Conservation (phyloP, 2,329 filamentous ascomycete species). For the Incumbomyces delicatus region DNA sequence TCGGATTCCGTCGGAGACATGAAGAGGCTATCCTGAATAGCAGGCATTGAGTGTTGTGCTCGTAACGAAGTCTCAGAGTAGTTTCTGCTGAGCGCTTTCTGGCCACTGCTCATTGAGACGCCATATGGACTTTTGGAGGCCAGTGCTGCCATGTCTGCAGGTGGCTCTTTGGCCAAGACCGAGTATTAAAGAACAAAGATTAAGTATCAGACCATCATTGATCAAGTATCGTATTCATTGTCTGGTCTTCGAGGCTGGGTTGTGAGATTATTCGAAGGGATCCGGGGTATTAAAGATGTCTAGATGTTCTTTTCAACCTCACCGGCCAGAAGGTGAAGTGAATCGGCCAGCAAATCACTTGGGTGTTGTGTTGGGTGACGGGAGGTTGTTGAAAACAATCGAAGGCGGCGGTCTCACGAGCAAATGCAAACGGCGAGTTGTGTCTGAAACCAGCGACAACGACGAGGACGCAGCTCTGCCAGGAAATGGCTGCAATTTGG, state of each 20-base stretch:
- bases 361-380: neutral
- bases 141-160: slow-evolving; percentile 25
- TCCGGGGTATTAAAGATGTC: slow-evolving; percentile 3
- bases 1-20: slow-evolving; percentile 85
- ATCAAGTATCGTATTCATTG: neutral
- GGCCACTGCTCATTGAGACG: slow-evolving; percentile 22
- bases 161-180: neutral
- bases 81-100: slow-evolving; percentile 14
- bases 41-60: slow-evolving; percentile 27
- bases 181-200: neutral
- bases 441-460: too few species aligned
- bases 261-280: neutral
- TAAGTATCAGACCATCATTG: neutral
- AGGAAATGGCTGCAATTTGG: neutral
- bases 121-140: slow-evolving; percentile 34
- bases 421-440: too few species aligned
- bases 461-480: neutral
- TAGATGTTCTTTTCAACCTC: neutral
- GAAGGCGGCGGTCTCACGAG: too few species aligned
- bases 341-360: neutral
- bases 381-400: neutral
- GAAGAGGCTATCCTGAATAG: slow-evolving; percentile 40
- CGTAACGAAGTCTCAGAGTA: slow-evolving; percentile 20
- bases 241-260: neutral
- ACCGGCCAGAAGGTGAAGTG: neutral